Evolutionary conservation across 306 rosid genomes (phyloP).

Genomic region (Prunus mira): DNA sequence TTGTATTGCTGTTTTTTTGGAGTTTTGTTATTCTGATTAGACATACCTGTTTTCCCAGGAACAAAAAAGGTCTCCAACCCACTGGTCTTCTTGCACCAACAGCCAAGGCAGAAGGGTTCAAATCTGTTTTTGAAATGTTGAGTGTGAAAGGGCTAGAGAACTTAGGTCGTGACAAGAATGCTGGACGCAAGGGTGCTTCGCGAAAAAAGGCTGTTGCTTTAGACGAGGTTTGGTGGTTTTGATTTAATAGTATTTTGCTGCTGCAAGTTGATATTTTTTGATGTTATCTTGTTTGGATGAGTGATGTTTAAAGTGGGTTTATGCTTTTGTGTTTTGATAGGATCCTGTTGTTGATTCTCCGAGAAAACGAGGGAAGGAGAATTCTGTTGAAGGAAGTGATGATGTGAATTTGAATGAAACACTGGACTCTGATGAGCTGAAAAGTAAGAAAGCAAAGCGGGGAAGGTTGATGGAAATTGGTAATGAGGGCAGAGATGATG

Average conservation of each 20-base stretch:
- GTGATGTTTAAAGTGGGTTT: background rate
- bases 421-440: conserved; percentile 11
- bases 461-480: conserved; percentile 51
- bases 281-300: background rate
- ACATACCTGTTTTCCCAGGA: conserved; percentile 39
- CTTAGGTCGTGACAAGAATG: conserved; percentile 21
- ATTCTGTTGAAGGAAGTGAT: conserved; percentile 40
- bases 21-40: conserved; percentile 17
- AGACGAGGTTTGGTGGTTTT: conserved; percentile 28
- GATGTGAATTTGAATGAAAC: conserved; percentile 20
- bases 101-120: conserved; percentile 61
- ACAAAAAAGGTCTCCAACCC: conserved; percentile 59
- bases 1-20: conserved; percentile 2
- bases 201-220: background rate
- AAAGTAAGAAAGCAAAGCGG: conserved; percentile 41
- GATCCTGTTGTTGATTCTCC: conserved; percentile 25
- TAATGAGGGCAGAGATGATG: conserved; percentile 40
- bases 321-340: conserved; percentile 26
- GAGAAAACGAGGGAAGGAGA: conserved; percentile 52
- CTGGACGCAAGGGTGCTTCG: background rate
- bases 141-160: conserved; percentile 16
- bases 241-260: background rate
- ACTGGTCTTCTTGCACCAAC: conserved; percentile 47
- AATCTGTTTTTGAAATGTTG: conserved; percentile 63
- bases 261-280: background rate